phyloP scores from a whole-genome alignment of 495 filamentous ascomycete species.

The Aspergillus sparsus region DNA sequence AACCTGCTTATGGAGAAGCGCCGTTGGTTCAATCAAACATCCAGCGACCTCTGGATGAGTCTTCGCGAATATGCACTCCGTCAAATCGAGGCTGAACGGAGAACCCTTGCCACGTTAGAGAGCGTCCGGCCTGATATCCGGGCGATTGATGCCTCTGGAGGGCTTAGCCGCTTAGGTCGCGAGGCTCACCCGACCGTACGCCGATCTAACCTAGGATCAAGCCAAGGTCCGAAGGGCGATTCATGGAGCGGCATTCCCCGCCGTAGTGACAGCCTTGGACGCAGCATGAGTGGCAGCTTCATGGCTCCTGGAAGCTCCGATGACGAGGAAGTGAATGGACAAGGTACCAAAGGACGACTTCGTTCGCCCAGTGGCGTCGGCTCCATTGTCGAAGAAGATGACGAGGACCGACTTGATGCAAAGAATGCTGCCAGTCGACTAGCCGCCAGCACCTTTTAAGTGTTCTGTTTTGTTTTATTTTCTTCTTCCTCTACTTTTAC shows the following conservation, averaged over 20 bases:
- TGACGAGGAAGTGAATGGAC: constrained; percentile 46
- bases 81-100: constrained; percentile 92
- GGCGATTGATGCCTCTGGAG: constrained; percentile 85
- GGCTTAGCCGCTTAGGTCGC: constrained; percentile 82
- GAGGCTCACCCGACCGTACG: constrained; percentile 79
- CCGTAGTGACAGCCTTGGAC: constrained; percentile 69
- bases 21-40: constrained; percentile 86
- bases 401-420: constrained; percentile 92
- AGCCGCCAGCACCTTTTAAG: constrained; percentile 87
- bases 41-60: constrained; percentile 72
- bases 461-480: not conserved
- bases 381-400: constrained; percentile 75
- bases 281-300: constrained; percentile 75
- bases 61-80: constrained; percentile 92
- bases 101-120: constrained; percentile 89
- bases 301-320: constrained; percentile 39
- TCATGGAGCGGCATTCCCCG: constrained; percentile 95
- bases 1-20: constrained; percentile 88
- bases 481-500: not conserved
- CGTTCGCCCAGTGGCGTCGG: constrained; percentile 62
- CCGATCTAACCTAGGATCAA: constrained; percentile 74
- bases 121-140: constrained; percentile 89
- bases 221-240: constrained; percentile 93
- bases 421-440: constrained; percentile 91
- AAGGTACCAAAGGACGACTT: constrained; percentile 51